Percentiles rank a stretch among this genome's conserved stretches.
These are phyloP conservation scores for Quercus dentata DNA, from an alignment of 306 rosid species.

Conservation along the genomic window DNA sequence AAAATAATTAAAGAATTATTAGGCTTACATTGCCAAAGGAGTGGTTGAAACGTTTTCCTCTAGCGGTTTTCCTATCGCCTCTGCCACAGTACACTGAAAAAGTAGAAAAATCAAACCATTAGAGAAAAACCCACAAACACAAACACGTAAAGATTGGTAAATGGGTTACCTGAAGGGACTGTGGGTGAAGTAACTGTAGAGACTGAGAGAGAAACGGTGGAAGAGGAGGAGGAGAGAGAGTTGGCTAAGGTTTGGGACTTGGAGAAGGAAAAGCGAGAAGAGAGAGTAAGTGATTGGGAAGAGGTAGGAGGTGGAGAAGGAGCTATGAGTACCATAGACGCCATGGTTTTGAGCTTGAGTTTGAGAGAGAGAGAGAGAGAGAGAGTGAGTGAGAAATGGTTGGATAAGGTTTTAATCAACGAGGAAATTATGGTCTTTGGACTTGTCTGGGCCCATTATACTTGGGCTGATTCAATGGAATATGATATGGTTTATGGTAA, in stretches of 20 bases:
- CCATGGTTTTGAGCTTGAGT: conserved; percentile 35
- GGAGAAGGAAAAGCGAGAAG: conserved; percentile 60
- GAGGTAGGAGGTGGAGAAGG: conserved; percentile 48
- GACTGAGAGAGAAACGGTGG: conserved; percentile 24
- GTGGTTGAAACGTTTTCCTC: conserved; percentile 82
- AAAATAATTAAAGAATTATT: not conserved
- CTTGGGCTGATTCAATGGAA: not conserved
- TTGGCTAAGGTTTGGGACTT: conserved; percentile 51
- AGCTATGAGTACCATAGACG: conserved; percentile 60
- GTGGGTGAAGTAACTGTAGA: conserved; percentile 36
- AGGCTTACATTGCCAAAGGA: conserved; percentile 61
- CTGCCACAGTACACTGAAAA: conserved; percentile 67
- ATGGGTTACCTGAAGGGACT: conserved; percentile 50
- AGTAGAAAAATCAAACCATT: not conserved
- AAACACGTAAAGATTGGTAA: not conserved
- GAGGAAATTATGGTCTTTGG: not conserved
- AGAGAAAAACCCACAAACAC: not conserved
- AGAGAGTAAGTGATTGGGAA: conserved; percentile 25
- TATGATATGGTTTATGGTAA: too few relatives aligned
- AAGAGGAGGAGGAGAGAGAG: conserved; percentile 25
- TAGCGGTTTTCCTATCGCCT: conserved; percentile 77
- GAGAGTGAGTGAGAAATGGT: not conserved
- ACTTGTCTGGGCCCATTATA: not conserved
- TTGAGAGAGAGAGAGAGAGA: not conserved
- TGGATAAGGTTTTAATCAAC: not conserved